Conservation (phyloP, 306 rosid genomes). For the Psophocarpus tetragonolobus region DNA sequence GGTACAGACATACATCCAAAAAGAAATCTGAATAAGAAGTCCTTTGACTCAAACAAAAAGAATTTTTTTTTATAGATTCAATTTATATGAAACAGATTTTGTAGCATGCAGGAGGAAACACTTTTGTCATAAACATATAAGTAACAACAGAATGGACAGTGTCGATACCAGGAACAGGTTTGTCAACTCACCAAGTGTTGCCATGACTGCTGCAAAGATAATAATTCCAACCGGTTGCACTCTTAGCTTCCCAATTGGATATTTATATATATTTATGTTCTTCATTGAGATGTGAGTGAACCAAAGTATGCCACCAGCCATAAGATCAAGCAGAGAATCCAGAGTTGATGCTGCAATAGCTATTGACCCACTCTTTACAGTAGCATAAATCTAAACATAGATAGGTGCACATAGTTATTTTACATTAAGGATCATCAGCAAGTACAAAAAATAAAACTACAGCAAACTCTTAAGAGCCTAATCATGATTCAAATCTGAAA, state of each 20-base stretch:
- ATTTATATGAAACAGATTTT: background rate
- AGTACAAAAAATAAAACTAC: background rate
- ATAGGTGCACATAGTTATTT: background rate
- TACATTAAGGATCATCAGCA: background rate
- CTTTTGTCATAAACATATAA: background rate
- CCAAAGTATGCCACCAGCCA: conserved; percentile 99
- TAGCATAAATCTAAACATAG: conserved; percentile 62
- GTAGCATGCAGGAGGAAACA: background rate
- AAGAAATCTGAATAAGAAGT: background rate
- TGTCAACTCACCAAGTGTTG: conserved; percentile 65
- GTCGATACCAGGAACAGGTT: conserved; percentile 2
- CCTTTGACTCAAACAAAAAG: background rate
- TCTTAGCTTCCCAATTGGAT: conserved; percentile 92
- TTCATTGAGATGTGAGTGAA: conserved; percentile 89
- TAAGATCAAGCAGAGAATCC: conserved; percentile 79
- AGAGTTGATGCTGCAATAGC: conserved; percentile 86
- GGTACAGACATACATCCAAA: background rate
- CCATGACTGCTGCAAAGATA: conserved; percentile 94
- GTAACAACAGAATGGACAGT: conserved; percentile 8
- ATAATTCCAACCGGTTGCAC: conserved; percentile 95
- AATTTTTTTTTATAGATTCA: background rate
- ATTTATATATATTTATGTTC: conserved; percentile 68
- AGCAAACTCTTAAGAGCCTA: conserved; percentile 8
- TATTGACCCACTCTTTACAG: conserved; percentile 67
- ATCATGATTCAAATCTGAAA: background rate